A percentile compares a stretch with the other conserved stretches of the same genome.
Conservation (phyloP, 2,329 filamentous ascomycete genomes). For the Colletotrichum sp. region DNA sequence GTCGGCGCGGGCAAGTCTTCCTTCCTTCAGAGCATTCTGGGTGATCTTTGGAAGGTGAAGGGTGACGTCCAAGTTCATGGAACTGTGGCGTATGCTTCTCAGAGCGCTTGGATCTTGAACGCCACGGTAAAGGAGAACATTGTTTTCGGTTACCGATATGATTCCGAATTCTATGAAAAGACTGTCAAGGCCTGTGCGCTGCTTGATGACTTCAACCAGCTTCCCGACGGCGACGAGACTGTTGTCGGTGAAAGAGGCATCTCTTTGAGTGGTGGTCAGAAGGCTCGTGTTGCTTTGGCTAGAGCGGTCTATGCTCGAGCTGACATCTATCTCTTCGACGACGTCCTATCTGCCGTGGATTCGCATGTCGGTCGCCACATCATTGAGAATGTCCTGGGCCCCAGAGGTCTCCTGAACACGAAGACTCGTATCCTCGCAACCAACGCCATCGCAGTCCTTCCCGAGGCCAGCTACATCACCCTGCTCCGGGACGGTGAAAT, state of each 20-base stretch:
- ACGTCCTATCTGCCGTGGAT: constrained; percentile 96
- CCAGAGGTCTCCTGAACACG: constrained; percentile 78
- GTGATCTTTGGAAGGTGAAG: constrained; percentile 88
- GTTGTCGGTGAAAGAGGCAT: constrained; percentile 97
- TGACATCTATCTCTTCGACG: constrained; percentile 95
- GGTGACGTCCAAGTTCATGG: constrained; percentile 86
- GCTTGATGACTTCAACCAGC: constrained; percentile 85
- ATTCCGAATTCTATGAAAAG: constrained; percentile 91
- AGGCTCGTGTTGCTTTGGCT: constrained; percentile 89
- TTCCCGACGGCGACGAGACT: constrained; percentile 95
- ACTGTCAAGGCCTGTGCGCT: constrained; percentile 92
- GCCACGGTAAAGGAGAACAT: constrained; percentile 98
- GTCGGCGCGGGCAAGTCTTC: constrained; percentile 98
- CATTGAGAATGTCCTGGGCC: constrained; percentile 91
- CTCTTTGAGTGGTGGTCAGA: constrained; percentile 93
- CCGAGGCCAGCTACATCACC: constrained; percentile 87
- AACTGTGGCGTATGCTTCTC: constrained; percentile 87
- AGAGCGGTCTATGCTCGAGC: constrained; percentile 94
- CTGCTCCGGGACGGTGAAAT: constrained; percentile 84
- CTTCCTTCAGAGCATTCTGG: constrained; percentile 84
- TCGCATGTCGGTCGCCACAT: constrained; percentile 95
- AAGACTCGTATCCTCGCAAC: constrained; percentile 95
- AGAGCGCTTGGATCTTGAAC: constrained; percentile 97
- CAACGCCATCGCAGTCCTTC: constrained; percentile 90
- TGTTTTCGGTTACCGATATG: constrained; percentile 92